Evolutionary conservation across 306 rosid species (phyloP).

Genomic region (Quercus agrifolia): DNA sequence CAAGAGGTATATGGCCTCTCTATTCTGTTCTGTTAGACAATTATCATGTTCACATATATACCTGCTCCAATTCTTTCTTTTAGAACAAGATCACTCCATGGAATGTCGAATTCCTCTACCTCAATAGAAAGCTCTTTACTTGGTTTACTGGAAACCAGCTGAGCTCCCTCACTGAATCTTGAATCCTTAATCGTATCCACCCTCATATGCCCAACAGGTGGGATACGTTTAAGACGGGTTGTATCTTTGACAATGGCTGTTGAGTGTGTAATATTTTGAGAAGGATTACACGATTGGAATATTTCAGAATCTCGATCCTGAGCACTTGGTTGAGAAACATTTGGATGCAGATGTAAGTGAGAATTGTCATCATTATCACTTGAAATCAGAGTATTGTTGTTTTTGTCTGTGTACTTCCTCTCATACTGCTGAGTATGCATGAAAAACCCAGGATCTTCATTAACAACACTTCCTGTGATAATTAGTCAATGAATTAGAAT

Average conservation of each 20-base stretch:
- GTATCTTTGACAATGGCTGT: constrained; percentile 46
- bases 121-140: constrained; percentile 55
- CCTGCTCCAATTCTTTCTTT: constrained; percentile 98
- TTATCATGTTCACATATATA: constrained; percentile 22
- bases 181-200: constrained; percentile 40
- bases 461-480: constrained; percentile 33
- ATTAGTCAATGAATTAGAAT: background rate
- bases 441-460: constrained; percentile 42
- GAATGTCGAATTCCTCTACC: constrained; percentile 73
- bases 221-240: constrained; percentile 36
- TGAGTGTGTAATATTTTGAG: constrained; percentile 41
- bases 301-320: constrained; percentile 47
- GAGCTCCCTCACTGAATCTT: constrained; percentile 58
- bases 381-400: constrained; percentile 35
- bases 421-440: constrained; percentile 51
- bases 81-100: constrained; percentile 77
- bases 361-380: constrained; percentile 46
- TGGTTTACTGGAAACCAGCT: constrained; percentile 39
- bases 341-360: constrained; percentile 30
- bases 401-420: constrained; percentile 46
- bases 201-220: constrained; percentile 46
- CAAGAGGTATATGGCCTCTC: constrained; percentile 14
- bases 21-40: constrained; percentile 15
- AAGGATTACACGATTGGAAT: constrained; percentile 37
- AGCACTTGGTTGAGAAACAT: constrained; percentile 37